A percentile compares a stretch with the other conserved stretches of the same genome.
Evolutionary conservation across 139 green algal species (phyloP).

Genomic region (Trebouxia sp.): DNA sequence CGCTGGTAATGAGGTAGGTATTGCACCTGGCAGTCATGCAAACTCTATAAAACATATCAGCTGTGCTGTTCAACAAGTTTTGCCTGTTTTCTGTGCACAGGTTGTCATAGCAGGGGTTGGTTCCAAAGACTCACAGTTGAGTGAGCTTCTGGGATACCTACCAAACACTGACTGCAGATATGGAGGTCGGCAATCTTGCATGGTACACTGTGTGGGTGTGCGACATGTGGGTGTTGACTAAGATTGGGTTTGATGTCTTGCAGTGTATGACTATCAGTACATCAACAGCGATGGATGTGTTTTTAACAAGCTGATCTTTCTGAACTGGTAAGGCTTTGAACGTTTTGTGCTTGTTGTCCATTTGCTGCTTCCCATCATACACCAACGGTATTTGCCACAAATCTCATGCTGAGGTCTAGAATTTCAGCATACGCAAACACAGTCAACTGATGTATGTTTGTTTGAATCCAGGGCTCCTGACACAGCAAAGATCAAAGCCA

Average conservation of each 20-base stretch:
- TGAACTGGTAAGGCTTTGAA: constrained; percentile 70
- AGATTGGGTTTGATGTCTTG: background rate
- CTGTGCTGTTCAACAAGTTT: background rate
- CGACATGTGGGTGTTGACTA: background rate
- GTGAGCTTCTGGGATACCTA: constrained; percentile 71
- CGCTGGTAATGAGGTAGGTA: constrained; percentile 58
- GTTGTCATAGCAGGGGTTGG: constrained; percentile 75
- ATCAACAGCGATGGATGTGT: constrained; percentile 66
- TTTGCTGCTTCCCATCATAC: background rate
- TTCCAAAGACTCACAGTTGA: constrained; percentile 55
- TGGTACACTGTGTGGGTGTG: background rate
- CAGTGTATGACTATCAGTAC: constrained; percentile 83
- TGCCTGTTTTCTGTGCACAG: constrained; percentile 37
- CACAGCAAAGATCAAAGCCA: constrained; percentile 64
- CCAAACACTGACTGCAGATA: constrained; percentile 79
- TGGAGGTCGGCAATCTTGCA: constrained; percentile 55
- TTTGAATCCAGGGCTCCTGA: constrained; percentile 71
- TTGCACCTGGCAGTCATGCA: too few relatives aligned
- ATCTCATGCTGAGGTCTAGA: background rate
- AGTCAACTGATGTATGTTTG: background rate
- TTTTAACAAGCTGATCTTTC: constrained; percentile 85
- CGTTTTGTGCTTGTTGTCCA: background rate
- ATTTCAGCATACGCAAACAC: background rate
- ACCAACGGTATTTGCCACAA: background rate
- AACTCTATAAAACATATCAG: too few relatives aligned